Base-by-base conservation (phyloP, 2,329 filamentous ascomycete genomes). In the Pseudopyrenochaeta lycopersici region DNA sequence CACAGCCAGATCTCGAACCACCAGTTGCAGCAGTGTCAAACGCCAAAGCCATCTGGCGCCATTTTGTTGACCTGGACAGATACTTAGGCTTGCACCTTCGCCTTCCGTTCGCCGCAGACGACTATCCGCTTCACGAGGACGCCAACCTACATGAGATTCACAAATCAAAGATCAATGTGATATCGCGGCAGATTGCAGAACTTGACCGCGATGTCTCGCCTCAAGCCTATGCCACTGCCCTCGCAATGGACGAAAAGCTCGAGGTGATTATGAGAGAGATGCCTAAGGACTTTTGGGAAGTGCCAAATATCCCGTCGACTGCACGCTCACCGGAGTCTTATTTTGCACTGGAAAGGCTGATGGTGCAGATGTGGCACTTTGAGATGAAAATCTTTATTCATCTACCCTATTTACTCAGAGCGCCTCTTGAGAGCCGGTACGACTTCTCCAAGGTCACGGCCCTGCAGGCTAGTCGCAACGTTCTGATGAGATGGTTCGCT, bases 401-500 rank as follows among this genome's bases (percentile, higher is more conserved):
- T 48, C 54, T 75, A 7, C 72, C 72, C 7, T 75, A 72, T 42
- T 55, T 75, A 0, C 60, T 75, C 0, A 61, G 72, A 18, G 67
- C 70, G 14, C 52, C 66, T 1, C 58, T 57, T n/a, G 71, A 75
- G 17, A 63, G 60, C 18, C 62, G 71, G 15, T 75, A 70, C 56
- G 71, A 73, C 4, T 75, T 65, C 53, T 71, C 67, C 1, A 74
- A 74, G 41, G 62, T 74, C 41, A 71, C 71, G 1, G 72, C 69
- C 3, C 49, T 74, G 17, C 71, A 74, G 43, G 67, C 71, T 7
- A 70, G 70, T 41, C 72, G 72, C 3, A 72, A 74, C 54, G 57
- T 75, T 12, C 49, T 74, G 27, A 71, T 74, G 71, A 51, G 72
- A 43, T 75, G 71, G 71, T 74, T 75, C 45, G 72, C 71, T 2